Conservation (phyloP, 2,329 filamentous ascomycete genomes). For the Ophiostoma perfectum region DNA sequence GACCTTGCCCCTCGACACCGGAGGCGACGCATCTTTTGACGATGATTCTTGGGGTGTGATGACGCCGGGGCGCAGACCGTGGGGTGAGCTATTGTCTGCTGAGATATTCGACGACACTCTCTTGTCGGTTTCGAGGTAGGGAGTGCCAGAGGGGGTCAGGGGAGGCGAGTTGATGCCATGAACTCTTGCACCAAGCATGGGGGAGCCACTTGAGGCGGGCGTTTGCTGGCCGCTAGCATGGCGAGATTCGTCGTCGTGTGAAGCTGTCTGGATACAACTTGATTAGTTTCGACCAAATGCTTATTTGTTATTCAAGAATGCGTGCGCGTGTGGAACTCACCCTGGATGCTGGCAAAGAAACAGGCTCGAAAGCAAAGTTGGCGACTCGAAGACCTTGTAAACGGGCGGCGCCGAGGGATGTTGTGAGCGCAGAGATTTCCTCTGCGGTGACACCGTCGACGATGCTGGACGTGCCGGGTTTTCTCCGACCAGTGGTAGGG, state of each 20-base stretch:
- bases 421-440: slow-evolving; percentile 61
- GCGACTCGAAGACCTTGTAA: slow-evolving; percentile 79
- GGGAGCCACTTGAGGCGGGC: slow-evolving; percentile 61
- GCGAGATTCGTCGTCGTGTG: slow-evolving; percentile 54
- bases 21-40: slow-evolving; percentile 46
- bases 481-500: slow-evolving; percentile 28
- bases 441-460: slow-evolving; percentile 43
- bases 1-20: slow-evolving; percentile 35
- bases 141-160: slow-evolving; percentile 76
- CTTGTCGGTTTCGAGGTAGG: slow-evolving; percentile 37
- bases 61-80: slow-evolving; percentile 30
- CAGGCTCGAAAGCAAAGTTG: slow-evolving; percentile 83
- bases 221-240: slow-evolving; percentile 61
- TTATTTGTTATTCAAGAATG: no score
- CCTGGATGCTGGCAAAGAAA: slow-evolving; percentile 78
- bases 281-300: background rate
- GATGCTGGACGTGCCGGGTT: slow-evolving; percentile 31
- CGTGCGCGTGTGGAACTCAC: slow-evolving; percentile 43
- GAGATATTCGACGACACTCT: slow-evolving; percentile 25
- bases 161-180: slow-evolving; percentile 80
- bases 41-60: slow-evolving; percentile 68
- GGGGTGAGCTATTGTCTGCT: slow-evolving; percentile 22
- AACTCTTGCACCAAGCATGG: slow-evolving; percentile 59
- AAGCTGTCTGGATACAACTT: slow-evolving; percentile 44
- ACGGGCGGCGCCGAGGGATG: slow-evolving; percentile 65